Base-by-base conservation (phyloP, 139 green algal species). In the Closterium sp. region DNA sequence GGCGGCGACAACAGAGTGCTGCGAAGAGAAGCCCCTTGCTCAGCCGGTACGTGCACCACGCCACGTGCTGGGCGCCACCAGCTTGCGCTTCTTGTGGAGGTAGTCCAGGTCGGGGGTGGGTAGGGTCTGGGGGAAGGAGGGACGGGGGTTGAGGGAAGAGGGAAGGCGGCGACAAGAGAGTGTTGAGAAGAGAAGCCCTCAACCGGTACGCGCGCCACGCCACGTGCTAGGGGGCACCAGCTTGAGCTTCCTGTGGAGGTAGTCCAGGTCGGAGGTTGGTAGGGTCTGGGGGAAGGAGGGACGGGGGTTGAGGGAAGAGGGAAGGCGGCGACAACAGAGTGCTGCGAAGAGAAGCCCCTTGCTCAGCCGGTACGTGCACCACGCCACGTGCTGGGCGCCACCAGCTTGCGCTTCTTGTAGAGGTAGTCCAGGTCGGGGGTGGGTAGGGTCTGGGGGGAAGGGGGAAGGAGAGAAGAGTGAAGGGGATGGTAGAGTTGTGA, bases 401-500 rank as follows among this genome's bases (percentile, higher is more conserved):
- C 86, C 8, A 95, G 84, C 88, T 94, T 95, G 83, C 92, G 87
- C 90, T 95, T 94, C 87, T 94, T 95, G 33, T 90, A 28, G 33
- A 93, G 34, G 34, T 88, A 88, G 69, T 93, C 86, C 8, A 93
- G 32, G 28, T 93, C 90, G 30, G 87, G 87, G 19, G 86, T 34
- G 25, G 86, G 33, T 25, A 93, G n/a, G 25, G 81, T 88, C 90
- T 93, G 90, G 0, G 12, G 55, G 55, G 55, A 7, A 76, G 4
- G 55, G 55, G 55, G 55, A n/a, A n/a, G n/a, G 55, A 28, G 55
- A 76, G 9, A 76, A 76, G 55, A 19, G 55, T 76, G 55, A 28
- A 19, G 55, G 55, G 55, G 0, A 76, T 16, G 55, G 12, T 6
- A 19, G 9, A 76, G 23, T 76, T 76, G 55, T 76, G n/a, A n/a